phyloP scores from a whole-genome alignment of 306 rosid species.

The Carpinus viminea region DNA sequence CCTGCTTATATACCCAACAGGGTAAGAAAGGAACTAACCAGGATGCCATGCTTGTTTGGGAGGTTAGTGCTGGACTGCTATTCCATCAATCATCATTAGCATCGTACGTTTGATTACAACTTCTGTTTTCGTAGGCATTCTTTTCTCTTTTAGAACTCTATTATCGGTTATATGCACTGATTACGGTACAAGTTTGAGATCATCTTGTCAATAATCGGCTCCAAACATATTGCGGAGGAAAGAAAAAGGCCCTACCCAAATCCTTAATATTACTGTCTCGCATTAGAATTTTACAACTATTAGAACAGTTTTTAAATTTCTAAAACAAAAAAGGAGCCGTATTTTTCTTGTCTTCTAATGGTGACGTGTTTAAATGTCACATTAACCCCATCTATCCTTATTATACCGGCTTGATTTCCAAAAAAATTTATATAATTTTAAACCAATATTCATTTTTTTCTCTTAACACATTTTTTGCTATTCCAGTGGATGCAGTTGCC shows the following conservation, averaged over 20 bases:
- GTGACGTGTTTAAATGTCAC: too few relatives aligned
- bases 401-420: too few relatives aligned
- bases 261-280: too few relatives aligned
- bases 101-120: neutral
- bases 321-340: too few relatives aligned
- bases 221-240: neutral
- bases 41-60: conserved; percentile 59
- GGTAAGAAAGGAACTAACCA: conserved; percentile 63
- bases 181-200: neutral
- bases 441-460: too few relatives aligned
- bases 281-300: too few relatives aligned
- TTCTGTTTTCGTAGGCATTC: neutral
- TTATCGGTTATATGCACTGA: neutral
- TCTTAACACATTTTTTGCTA: too few relatives aligned
- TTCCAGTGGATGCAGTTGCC: neutral
- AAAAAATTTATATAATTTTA: too few relatives aligned
- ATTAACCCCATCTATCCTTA: too few relatives aligned
- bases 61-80: conserved; percentile 25
- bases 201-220: neutral
- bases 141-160: neutral
- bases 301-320: too few relatives aligned
- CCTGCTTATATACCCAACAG: conserved; percentile 55
- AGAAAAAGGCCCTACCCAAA: neutral
- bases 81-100: neutral
- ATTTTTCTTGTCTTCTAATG: too few relatives aligned